Base-by-base conservation (phyloP, 148 eudicot species). In the Silene conica region DNA sequence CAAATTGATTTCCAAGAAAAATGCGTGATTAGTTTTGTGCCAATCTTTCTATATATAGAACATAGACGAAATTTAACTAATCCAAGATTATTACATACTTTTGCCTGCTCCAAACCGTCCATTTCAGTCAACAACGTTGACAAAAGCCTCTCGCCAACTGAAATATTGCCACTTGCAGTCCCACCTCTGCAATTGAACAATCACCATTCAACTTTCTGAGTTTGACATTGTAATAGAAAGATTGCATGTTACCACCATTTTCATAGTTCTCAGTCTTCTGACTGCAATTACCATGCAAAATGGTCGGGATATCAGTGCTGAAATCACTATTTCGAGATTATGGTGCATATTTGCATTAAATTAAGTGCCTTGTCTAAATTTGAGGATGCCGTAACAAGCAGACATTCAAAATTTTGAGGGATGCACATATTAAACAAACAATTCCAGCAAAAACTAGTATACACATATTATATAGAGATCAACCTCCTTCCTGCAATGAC, bases 51-150 rank as follows among this genome's bases (percentile, higher is more conserved):
- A 46, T 14, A 9, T 34, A 18, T 12, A 50, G 9, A 63, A 31
- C 22, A 2, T 21, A 48, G 31, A 34, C 34, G 23, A 9, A 26
- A 2, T 20, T 20, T 10, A 41, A 52, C 41, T n/a, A 62, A 9
- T 46, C 22, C 14, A 55, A 55, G 76, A 80, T 55, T 46, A 20
- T 45, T 19, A 57, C 88, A 71, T 77, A 95, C 98, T 75, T 95
- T 86, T 69, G 93, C 90, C 80, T 85, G 86, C 79, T 92, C 98
- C 81, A 95, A 79, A 67, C 98, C 98, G 85, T 90, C 96, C 97
- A 95, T 95, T 85, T 95, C 98, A 43, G 98, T 92, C 61, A 95
- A 87, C 84, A 95, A 67, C 38, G 98, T 95, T 59, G 98, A 88
- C 75, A 95, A 72, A 83, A 95, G 96, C 70, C 97, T 87, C 83